Percentiles rank a stretch among this genome's conserved stretches.
phyloP scores from a whole-genome alignment of 768 basidiomycete genomes.

The Lentinula boryana region DNA sequence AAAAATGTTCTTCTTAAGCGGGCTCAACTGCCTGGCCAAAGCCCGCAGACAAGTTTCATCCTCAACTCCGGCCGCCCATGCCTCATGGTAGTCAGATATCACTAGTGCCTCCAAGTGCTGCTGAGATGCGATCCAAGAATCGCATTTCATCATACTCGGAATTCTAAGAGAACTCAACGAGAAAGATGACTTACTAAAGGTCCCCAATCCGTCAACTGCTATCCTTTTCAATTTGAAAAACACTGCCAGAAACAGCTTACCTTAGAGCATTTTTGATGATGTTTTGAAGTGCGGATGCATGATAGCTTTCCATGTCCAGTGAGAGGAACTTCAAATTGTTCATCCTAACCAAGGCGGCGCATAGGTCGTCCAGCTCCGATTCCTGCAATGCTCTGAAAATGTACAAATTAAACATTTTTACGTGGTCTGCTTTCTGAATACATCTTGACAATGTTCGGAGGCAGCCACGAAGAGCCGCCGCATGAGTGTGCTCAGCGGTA shows the following conservation, averaged over 20 bases:
- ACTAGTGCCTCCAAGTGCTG: not conserved
- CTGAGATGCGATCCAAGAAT: not conserved
- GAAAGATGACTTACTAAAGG: not conserved
- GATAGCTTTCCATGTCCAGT: not conserved
- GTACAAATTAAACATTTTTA: not conserved
- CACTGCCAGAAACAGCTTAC: not conserved
- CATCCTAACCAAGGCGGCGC: not conserved
- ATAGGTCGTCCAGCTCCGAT: not conserved
- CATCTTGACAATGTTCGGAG: not conserved
- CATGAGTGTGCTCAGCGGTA: not conserved
- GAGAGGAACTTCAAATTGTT: not conserved
- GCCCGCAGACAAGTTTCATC: not conserved
- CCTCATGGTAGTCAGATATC: not conserved
- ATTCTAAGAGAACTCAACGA: not conserved
- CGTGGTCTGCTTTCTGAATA: not conserved
- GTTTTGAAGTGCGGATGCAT: not conserved
- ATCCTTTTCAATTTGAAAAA: not conserved
- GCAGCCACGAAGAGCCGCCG: not conserved
- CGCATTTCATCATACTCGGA: not conserved
- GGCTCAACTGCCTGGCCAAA: not conserved
- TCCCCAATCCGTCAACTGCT: not conserved
- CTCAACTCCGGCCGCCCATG: not conserved
- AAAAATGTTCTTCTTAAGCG: not conserved
- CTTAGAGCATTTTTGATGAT: not conserved
- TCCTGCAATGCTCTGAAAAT: not conserved